These are phyloP conservation scores for Talaromyces verruculosus DNA, from an alignment of 2,329 filamentous ascomycete genomes.

Conservation along the genomic window DNA sequence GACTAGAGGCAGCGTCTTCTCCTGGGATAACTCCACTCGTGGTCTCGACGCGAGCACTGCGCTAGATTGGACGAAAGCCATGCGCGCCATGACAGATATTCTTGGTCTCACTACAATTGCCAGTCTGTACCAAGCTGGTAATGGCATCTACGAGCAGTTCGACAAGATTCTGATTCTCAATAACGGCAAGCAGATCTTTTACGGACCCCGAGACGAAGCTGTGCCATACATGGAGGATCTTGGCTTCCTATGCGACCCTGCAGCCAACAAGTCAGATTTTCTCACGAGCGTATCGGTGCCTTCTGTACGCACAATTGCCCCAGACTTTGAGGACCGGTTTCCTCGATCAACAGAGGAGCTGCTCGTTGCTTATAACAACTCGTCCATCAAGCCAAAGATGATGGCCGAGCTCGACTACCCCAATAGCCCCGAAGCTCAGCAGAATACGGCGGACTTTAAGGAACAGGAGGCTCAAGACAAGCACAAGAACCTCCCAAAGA, in stretches of 20 bases:
- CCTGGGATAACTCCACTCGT: constrained; percentile 67
- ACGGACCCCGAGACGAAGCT: constrained; percentile 49
- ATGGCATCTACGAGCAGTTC: constrained; percentile 68
- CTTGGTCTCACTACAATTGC: constrained; percentile 61
- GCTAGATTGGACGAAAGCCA: constrained; percentile 59
- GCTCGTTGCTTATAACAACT: no score
- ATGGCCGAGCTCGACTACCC: no score
- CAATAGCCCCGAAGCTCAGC: no score
- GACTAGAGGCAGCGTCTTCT: constrained; percentile 58
- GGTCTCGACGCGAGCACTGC: constrained; percentile 67
- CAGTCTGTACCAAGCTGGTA: constrained; percentile 68
- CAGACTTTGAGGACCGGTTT: no score
- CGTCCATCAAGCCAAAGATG: no score
- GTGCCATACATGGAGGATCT: constrained; percentile 55
- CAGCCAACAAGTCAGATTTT: no score
- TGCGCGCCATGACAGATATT: constrained; percentile 65
- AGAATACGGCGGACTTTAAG: no score
- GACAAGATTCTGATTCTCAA: constrained; percentile 70
- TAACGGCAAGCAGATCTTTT: constrained; percentile 65
- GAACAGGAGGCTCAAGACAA: no score
- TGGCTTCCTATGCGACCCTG: constrained; percentile 50
- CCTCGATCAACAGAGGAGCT: no score
- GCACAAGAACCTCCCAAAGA: no score
- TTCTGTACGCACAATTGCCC: no score
- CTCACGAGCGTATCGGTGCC: no score